Evolutionary conservation across 306 rosid species (phyloP), one percentile per base, ranked within the genome.

Genomic region (Herpetospermum pedunculosum): DNA sequence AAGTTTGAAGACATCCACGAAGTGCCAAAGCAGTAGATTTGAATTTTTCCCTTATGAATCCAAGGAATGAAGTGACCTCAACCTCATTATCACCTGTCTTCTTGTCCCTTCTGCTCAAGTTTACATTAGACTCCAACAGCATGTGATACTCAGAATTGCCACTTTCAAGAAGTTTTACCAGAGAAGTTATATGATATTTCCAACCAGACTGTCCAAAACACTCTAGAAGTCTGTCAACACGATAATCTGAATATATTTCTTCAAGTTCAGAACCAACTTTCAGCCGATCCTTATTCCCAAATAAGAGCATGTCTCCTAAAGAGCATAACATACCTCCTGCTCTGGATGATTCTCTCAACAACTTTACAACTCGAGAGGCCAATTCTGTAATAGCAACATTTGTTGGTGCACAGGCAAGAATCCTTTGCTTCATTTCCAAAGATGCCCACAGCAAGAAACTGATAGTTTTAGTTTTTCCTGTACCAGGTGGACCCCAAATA

Each of bases 401-500:
- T 13, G 96, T 92, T 21, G 97, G 96, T 34, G 97, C 97, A 81
- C 97, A 92, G 12, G 81, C 80, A 79, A 92, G 92, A 21, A 85
- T 79, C 75, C 88, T 92, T 18, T 34, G 37, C 6, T 88, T 83
- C 90, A 81, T 81, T 75, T 50, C 73, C 59, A 84, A 53, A 25
- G 86, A 77, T 35, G 83, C 53, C 9, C 76, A 76, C 46, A 92
- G 89, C 46, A 89, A 64, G 8, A 84, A 79, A 59, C 82, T 83
- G 23, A 76, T 57, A 73, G 94, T 85, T 80, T 85, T 92, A 3
- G 97, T 92, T 80, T 92, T 92, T 4, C 97, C 97, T 0, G 97
- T 92, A 62, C 97, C 96, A 10, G 97, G 96, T 9, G 97, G 97
- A 57, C 97, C 97, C 92, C 96, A 86, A 52, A 92, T 86, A 52